These are phyloP conservation scores for Wickerhamomyces hampshirensis DNA, from an alignment of 805 yeast genomes.

Conservation along the genomic window DNA sequence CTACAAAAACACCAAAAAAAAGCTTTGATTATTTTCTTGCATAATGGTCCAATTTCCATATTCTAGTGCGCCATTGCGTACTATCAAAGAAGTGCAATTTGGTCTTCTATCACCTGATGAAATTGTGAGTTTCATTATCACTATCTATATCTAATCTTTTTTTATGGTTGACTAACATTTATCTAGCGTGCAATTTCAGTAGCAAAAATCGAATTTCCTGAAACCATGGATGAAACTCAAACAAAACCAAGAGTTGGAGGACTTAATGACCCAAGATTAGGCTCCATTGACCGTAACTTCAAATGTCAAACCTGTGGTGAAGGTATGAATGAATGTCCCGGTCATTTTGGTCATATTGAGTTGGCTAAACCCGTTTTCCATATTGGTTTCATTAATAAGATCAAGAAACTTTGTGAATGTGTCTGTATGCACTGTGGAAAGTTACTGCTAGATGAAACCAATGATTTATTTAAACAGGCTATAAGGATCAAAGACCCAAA, in stretches of 20 bases:
- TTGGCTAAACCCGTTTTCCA: conserved; percentile 98
- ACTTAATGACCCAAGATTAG: conserved; percentile 92
- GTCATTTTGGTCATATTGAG: conserved; percentile 98
- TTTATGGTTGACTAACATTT: conserved; percentile 13
- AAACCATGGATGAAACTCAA: conserved; percentile 98
- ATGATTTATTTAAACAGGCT: conserved; percentile 74
- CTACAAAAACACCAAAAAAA: conserved; percentile 4
- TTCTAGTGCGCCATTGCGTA: conserved; percentile 97
- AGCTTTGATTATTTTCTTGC: conserved; percentile 2
- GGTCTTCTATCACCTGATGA: conserved; percentile 98
- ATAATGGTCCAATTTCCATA: conserved; percentile 65
- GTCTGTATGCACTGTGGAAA: conserved; percentile 99
- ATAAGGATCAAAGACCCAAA: conserved; percentile 88
- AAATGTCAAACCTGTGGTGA: conserved; percentile 99
- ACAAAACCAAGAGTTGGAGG: conserved; percentile 96
- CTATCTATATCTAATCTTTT: not conserved
- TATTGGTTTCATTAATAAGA: conserved; percentile 89
- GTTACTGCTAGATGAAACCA: conserved; percentile 74
- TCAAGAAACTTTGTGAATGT: conserved; percentile 92
- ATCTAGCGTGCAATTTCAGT: conserved; percentile 86
- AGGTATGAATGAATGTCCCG: conserved; percentile 99
- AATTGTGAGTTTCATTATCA: conserved; percentile 39
- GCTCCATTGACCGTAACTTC: conserved; percentile 94
- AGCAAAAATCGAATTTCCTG: conserved; percentile 97
- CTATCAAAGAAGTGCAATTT: conserved; percentile 97